Base-by-base conservation (phyloP, 1,284 basidiomycete species). In the Sporisorium iseilematis-ciliati region DNA sequence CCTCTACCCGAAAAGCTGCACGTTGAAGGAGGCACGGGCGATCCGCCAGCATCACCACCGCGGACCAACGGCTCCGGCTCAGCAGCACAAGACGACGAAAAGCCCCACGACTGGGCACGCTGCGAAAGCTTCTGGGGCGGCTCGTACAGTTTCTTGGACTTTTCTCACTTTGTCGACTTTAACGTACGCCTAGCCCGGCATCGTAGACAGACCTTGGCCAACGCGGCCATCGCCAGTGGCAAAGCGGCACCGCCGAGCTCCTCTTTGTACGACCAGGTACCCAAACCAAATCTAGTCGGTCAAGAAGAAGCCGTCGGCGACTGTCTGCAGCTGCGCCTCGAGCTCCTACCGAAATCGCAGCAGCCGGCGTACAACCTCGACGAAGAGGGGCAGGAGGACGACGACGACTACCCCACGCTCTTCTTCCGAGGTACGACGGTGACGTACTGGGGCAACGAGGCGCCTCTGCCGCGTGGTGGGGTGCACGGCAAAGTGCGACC, bases 41-140 rank as follows among this genome's bases (percentile, higher is more conserved):
- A 38, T 8, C 48, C 43, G 23, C 20, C 43, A 12, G 38, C 21
- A 18, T 52, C 65, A 21, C 40, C 48, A 18, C 43, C 42, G 10
- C 40, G 48, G 23, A 7, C 26, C 46, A 35, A 61, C 3, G 33
- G 51, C 43, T n/a, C 33, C 38, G 41, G 3, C 3, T 3, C n/a
- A 3, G 26, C 1, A 25, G 20, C 42, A n/a, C 31, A 20, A 16
- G 56, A 26, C n/a, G 65, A 67, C n/a, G 60, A 61, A 18, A 77
- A 80, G 61, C 77, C 78, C 10, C 52, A 70, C 42, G 78, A 80
- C 54, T 80, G 75, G 73, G 78, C 78, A 20, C 57, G 67, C 18
- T 73, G 78, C 57, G 78, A 80, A 29, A 72, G 74, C 33, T 73
- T 74, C 54, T 78, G 76, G 75, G 67, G 46, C 7, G 73, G 73